Base-by-base conservation (phyloP, 108 stramenopile genomes). In the Aurantiochytrium sp. region DNA sequence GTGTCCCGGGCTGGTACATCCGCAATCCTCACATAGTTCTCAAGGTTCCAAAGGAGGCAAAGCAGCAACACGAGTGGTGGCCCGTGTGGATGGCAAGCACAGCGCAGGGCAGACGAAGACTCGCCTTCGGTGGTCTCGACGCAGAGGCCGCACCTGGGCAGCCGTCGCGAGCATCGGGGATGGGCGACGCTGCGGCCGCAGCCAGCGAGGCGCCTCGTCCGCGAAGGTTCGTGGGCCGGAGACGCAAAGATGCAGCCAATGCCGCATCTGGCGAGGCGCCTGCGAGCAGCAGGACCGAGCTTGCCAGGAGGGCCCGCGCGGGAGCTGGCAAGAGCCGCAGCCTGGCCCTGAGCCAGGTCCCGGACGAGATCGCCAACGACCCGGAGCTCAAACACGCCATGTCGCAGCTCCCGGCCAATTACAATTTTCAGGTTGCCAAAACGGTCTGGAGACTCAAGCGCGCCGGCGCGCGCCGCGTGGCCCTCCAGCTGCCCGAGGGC, bases 401-500 rank as follows among this genome's bases (percentile, higher is more conserved):
- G 59, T 5, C 83, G 43, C 90, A 89, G 55, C 90, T 94, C 51
- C 94, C 94, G 0, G 10, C 71, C 25, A 94, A 94, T 88, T 94
- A 94, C 92, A 92, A 92, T 59, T 94, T 94, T 49, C 93, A 94
- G 72, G 58, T 99, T 53, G 92, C 90, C 69, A 99, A 99, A 90
- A 97, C 97, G 1, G 93, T 99, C 29, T 94, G 95, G 90, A 92
- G 96, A 5, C 95, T 98, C 35, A 88, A 93, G 43, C 91, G 92
- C 59, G 60, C 91, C 29, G 55, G 89, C 25, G 94, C 96, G 8
- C 72, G 44, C 5, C 91, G 92, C 90, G 95, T 99, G 35, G 97
- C 98, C 10, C 93, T 99, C 87, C 98, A 99, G 91, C 94, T 99
- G 92, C 99, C 99, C 2, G 99, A 99, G 93, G 99, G 99, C 6